These are phyloP conservation scores for Monoraphidium neglectum DNA, from an alignment of 139 green algal species.

Conservation along the genomic window DNA sequence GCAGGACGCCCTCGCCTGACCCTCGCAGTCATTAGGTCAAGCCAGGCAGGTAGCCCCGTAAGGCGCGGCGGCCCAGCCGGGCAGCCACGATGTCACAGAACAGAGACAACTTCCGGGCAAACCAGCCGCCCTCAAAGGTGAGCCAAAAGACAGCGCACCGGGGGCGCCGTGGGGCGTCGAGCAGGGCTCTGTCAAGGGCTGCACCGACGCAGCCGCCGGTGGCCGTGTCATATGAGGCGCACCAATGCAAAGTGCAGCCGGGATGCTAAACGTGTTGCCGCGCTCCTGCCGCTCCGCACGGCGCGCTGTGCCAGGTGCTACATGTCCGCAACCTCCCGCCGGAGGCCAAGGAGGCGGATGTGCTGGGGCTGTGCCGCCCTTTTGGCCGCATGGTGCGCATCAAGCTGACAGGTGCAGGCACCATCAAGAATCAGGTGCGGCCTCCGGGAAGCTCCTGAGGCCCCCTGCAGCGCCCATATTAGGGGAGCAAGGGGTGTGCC, in stretches of 20 bases:
- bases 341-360: constrained; percentile 58
- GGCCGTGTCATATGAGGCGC: not conserved
- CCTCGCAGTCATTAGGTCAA: no score
- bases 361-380: constrained; percentile 53
- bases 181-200: not conserved
- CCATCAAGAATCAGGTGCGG: constrained; percentile 35
- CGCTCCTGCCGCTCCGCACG: not conserved
- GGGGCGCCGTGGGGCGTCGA: not conserved
- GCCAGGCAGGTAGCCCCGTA: no score
- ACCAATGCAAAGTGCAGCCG: not conserved
- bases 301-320: constrained; percentile 55
- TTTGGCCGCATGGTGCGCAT: constrained; percentile 61
- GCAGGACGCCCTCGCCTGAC: no score
- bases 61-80: no score
- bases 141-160: no score
- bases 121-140: constrained; percentile 32
- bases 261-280: not conserved
- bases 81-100: constrained; percentile 19
- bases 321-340: constrained; percentile 76
- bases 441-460: no score
- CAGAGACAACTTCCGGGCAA: constrained; percentile 34
- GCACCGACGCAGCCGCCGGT: not conserved
- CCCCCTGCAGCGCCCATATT: no score
- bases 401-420: constrained; percentile 65
- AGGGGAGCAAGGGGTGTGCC: no score